Conservation (phyloP, 305 asterid species). For the Solanum hybrid region DNA sequence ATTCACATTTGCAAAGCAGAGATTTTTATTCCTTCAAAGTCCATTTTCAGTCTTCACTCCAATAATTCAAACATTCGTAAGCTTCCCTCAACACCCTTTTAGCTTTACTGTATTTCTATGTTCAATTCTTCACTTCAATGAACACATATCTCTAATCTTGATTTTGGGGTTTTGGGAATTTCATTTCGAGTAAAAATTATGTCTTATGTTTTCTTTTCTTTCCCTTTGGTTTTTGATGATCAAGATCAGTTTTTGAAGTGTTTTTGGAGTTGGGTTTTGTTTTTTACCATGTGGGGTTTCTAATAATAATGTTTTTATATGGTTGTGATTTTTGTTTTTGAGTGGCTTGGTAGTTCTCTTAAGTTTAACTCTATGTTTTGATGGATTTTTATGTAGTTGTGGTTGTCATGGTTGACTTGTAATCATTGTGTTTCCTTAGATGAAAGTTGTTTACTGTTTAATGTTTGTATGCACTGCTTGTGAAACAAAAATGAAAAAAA, state of each 20-base stretch:
- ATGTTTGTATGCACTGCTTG: not conserved
- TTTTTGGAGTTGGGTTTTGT: not conserved
- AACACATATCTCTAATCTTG: not conserved
- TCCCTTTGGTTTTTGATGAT: not conserved
- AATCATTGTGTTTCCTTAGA: not conserved
- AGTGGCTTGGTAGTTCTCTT: not conserved
- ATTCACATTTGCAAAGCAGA: not conserved
- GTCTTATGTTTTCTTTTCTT: not conserved
- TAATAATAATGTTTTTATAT: not conserved
- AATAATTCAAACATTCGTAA: not conserved
- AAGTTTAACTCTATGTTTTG: not conserved
- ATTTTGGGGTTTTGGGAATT: not conserved
- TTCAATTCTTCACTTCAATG: not conserved
- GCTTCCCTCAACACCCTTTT: not conserved
- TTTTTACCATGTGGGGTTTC: not conserved
- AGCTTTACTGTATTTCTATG: not conserved
- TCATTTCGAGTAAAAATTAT: not conserved
- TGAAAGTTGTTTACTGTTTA: not conserved
- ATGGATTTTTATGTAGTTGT: not conserved
- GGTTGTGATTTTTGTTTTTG: not conserved
- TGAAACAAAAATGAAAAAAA: not conserved
- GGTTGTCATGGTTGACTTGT: not conserved
- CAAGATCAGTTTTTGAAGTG: not conserved
- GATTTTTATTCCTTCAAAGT: not conserved
- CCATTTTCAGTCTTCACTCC: not conserved